A percentile compares a stretch with the other conserved stretches of the same genome.
phyloP scores from a whole-genome alignment of 2,329 filamentous ascomycete genomes.

The Pseudogymnoascus sp. region DNA sequence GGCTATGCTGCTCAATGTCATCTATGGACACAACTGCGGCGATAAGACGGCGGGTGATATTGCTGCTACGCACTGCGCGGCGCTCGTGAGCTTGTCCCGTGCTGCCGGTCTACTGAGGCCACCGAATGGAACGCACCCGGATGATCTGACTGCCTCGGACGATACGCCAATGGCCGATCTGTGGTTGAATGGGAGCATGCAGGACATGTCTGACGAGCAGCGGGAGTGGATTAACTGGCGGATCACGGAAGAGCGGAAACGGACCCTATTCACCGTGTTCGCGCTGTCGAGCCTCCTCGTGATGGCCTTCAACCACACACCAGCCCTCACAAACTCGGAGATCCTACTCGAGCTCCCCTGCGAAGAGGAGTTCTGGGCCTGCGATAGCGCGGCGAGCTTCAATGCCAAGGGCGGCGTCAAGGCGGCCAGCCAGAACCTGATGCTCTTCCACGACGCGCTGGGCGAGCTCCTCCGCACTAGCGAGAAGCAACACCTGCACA shows the following conservation, averaged over 20 bases:
- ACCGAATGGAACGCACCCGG: conserved; percentile 13
- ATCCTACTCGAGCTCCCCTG: conserved; percentile 83
- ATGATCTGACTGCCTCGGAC: conserved; percentile 38
- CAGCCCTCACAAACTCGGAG: conserved; percentile 87
- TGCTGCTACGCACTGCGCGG: conserved; percentile 83
- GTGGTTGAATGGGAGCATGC: conserved; percentile 38
- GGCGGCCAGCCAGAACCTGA: conserved; percentile 58
- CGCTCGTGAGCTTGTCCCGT: conserved; percentile 81
- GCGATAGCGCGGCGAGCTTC: conserved; percentile 76
- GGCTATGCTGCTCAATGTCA: conserved; percentile 91
- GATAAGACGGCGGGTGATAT: conserved; percentile 88
- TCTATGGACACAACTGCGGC: conserved; percentile 90
- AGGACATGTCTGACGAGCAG: conserved; percentile 46
- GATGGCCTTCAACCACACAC: conserved; percentile 86
- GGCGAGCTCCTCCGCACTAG: conserved; percentile 73
- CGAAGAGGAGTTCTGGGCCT: conserved; percentile 83
- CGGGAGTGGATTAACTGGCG: conserved; percentile 89
- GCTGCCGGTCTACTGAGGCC: conserved; percentile 67
- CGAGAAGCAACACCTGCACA: conserved; percentile 40
- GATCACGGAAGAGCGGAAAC: conserved; percentile 77
- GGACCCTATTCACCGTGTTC: conserved; percentile 86
- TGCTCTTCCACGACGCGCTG: conserved; percentile 75
- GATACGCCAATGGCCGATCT: conserved; percentile 51
- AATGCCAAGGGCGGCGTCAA: conserved; percentile 64
- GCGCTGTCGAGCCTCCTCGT: conserved; percentile 84